Evolutionary conservation across 352 stramenopile species (phyloP), one percentile per base, ranked within the genome.

Genomic region (Globisporangium ultimum): DNA sequence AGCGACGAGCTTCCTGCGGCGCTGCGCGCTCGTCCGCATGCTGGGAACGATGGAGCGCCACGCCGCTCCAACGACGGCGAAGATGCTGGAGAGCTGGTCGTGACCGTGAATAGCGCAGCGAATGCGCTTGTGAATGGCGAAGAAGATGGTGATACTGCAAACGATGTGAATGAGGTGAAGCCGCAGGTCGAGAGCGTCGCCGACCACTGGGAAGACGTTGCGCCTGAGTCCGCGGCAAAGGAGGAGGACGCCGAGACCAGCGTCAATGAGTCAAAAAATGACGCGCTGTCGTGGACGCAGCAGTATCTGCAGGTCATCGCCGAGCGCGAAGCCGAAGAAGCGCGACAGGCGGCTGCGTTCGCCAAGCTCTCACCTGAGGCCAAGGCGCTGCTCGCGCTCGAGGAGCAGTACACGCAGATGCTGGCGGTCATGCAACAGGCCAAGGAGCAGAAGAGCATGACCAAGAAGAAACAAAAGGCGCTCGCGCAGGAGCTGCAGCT

Each of bases 251-350:
- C 40, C 10, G 48, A 20, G 24, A 42, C 5, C 1, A 36, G 62
- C 11, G 15, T 8, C 45, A 36, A 24, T 36, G 59, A 67, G 7
- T 50, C 47, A 15, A 42, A 68, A 20, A 61, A 60, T 2, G 28
- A 36, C n/a, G 80, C 79, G 45, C 67, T 87, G 53, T 80, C 80
- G 34, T 93, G 84, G 84, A 93, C 84, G 17, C 76, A 89, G 64
- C 74, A 78, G 49, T 93, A 93, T 63, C 52, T 93, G 50, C 56
- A 79, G 60, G 70, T 77, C 43, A 80, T 90, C 58, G 78, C 74
- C 9, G 56, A 66, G 28, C 66, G 67, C 20, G 77, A 84, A 48
- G 67, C 79, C 32, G 70, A 88, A 49, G 53, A 76, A 36, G 68
- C 66, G 40, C 61, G 64, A 12, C 53, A 56, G 41, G 67, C 79